Base-by-base conservation (phyloP, 331 rosid genomes). In the Cydonia oblonga region DNA sequence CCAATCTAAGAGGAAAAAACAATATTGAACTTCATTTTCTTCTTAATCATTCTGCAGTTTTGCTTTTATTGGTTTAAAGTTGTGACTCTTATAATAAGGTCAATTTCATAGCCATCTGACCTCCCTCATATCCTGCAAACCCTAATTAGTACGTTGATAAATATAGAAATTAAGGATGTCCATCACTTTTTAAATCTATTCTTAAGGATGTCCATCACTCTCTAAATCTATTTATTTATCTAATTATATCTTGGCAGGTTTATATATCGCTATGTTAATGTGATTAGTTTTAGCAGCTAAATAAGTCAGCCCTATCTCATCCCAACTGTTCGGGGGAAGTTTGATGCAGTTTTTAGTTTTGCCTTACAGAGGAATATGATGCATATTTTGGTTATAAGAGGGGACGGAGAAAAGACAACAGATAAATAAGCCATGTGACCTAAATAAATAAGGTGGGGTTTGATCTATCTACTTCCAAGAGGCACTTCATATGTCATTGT, bases 371-470 rank as follows among this genome's bases (percentile, higher is more conserved):
- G 4, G 42, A 38, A 38, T 4, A 1, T 18, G 62, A 25, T 6
- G 20, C 10, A 33, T 2, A 2, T 42, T 22, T 58, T 68, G 59
- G 35, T 64, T 44, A 68, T 23, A 24, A 30, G 33, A 49, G 59
- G 19, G 28, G 60, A n/a, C 68, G 30, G 58, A 51, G 30, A 16
- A 51, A 20, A 22, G 42, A 52, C 4, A 74, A 49, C 52, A 32
- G 23, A 70, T 70, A 23, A 69, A 74, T 60, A 49, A 11, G 20
- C 71, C 81, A 70, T 76, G 86, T 84, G 88, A 64, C 64, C 64
- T 54, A 26, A 79, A 68, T 82, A 87, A 84, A 78, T 80, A 24
- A 16, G 78, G 81, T 82, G 79, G 84, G 71, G 79, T 53, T 63
- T 56, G 58, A 71, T 71, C 74, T 74, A 80, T 64, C 60, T 42